phyloP scores from a whole-genome alignment of 257 asterid genomes.

The Petunia secreta region DNA sequence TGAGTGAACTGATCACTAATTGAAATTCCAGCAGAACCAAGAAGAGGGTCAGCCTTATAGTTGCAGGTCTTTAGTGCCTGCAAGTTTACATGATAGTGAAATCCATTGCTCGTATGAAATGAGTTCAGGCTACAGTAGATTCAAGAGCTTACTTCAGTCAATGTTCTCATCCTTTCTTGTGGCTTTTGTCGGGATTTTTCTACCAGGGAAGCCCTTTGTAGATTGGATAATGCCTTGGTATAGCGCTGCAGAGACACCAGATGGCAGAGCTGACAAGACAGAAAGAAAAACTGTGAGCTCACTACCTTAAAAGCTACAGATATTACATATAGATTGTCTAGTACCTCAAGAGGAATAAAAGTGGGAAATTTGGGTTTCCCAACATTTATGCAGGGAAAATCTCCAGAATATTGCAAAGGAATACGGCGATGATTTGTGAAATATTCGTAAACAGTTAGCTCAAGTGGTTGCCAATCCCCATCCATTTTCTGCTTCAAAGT shows the following conservation, averaged over 20 bases:
- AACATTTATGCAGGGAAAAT: constrained; percentile 64
- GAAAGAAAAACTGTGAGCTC: constrained; percentile 5
- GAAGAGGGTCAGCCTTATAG: constrained; percentile 58
- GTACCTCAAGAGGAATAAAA: constrained; percentile 72
- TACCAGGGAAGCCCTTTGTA: constrained; percentile 72
- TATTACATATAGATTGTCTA: background rate
- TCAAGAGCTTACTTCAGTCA: constrained; percentile 44
- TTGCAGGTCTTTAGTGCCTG: constrained; percentile 61
- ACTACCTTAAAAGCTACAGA: constrained; percentile 1
- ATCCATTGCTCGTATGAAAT: background rate
- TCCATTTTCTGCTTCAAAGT: constrained; percentile 45
- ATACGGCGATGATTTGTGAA: constrained; percentile 45
- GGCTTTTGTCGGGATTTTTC: constrained; percentile 83
- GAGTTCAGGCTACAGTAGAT: background rate
- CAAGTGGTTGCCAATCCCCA: constrained; percentile 37
- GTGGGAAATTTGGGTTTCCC: constrained; percentile 70
- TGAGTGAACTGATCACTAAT: constrained; percentile 50
- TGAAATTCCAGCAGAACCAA: constrained; percentile 54
- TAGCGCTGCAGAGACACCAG: constrained; percentile 77
- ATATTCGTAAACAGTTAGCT: constrained; percentile 60
- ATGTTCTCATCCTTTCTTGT: constrained; percentile 56
- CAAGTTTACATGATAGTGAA: constrained; percentile 5
- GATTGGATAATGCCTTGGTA: constrained; percentile 56
- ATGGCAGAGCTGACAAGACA: constrained; percentile 50
- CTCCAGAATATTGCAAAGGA: constrained; percentile 44